Conservation (phyloP, 306 rosid genomes). For the Cucurbita moschata region DNA sequence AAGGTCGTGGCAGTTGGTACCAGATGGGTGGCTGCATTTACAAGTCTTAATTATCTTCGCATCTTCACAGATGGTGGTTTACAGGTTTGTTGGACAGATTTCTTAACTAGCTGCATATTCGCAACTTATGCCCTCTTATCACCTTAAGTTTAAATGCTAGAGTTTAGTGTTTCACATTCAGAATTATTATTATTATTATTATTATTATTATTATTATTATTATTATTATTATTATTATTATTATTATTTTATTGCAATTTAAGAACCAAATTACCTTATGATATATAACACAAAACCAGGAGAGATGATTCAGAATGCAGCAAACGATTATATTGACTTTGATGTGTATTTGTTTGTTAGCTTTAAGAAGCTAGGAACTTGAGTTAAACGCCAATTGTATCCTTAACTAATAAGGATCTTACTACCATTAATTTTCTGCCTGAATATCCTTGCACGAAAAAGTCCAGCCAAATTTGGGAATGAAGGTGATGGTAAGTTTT, state of each 20-base stretch:
- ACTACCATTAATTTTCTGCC: not conserved
- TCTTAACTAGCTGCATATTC: not conserved
- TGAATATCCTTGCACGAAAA: too few relatives aligned
- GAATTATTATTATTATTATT: not conserved
- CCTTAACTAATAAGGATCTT: not conserved
- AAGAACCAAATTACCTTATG: not conserved
- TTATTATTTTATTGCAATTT: not conserved
- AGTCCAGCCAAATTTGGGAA: too few relatives aligned
- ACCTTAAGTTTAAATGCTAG: not conserved
- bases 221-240: not conserved
- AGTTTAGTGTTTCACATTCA: not conserved
- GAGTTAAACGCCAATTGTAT: not conserved
- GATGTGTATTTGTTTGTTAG: not conserved
- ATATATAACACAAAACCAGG: not conserved
- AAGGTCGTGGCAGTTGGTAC: constrained; percentile 77
- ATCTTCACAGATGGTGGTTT: constrained; percentile 79
- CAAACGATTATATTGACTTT: not conserved
- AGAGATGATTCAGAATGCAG: not conserved
- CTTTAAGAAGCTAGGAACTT: not conserved
- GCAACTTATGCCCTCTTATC: not conserved
- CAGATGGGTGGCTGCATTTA: constrained; percentile 84
- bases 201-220: not conserved
- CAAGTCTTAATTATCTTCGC: constrained; percentile 80
- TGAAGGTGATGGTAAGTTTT: too few relatives aligned
- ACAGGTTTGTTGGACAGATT: constrained; percentile 40